Conservation (phyloP, 2,329 filamentous ascomycete genomes). For the Fusarium vanettenii region DNA sequence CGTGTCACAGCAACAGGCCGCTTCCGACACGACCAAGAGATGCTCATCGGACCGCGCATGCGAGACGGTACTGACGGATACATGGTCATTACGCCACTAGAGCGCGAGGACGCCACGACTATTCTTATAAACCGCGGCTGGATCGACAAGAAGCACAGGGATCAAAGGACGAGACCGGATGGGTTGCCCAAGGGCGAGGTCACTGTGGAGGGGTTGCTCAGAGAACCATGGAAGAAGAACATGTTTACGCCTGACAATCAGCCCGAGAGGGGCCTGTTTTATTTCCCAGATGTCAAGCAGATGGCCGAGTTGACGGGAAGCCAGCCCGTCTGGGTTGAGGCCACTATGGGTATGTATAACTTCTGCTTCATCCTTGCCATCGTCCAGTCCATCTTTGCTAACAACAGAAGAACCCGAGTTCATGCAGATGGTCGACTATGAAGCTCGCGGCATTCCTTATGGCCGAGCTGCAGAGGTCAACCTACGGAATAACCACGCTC, state of each 20-base stretch:
- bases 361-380: background rate
- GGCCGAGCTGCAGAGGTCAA: constrained; percentile 91
- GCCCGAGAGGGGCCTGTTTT: constrained; percentile 86
- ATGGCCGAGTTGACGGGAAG: constrained; percentile 88
- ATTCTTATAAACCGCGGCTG: constrained; percentile 92
- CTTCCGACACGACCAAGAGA: constrained; percentile 90
- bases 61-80: constrained; percentile 91
- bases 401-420: constrained; percentile 76
- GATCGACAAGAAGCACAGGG: constrained; percentile 81
- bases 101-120: constrained; percentile 75
- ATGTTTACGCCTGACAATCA: constrained; percentile 94
- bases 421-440: constrained; percentile 78
- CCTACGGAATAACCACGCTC: constrained; percentile 93
- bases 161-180: constrained; percentile 72
- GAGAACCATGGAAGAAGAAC: constrained; percentile 96
- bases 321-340: constrained; percentile 93
- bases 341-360: constrained; percentile 81
- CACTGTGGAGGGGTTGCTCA: constrained; percentile 82
- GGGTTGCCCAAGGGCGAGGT: constrained; percentile 78
- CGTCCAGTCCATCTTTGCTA: constrained; percentile 14
- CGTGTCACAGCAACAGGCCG: constrained; percentile 80
- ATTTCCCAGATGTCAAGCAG: constrained; percentile 92
- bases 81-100: constrained; percentile 90
- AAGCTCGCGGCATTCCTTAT: constrained; percentile 87
- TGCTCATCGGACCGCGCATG: constrained; percentile 93